phyloP scores from a whole-genome alignment of 1,139 yeast genomes.

The Eremothecium cymbalariae region DNA sequence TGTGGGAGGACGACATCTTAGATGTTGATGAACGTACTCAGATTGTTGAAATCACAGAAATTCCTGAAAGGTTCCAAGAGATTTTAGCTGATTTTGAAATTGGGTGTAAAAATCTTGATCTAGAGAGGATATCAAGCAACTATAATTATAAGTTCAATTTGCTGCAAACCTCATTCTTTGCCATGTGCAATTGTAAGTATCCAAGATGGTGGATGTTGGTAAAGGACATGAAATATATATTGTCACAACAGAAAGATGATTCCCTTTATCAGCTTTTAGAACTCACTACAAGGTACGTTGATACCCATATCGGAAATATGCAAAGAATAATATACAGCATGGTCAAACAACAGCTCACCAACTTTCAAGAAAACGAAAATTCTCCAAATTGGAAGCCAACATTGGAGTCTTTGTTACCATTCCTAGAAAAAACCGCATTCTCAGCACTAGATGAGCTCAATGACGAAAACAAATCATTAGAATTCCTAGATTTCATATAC shows the following conservation, averaged over 20 bases:
- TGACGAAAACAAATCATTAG: slow-evolving; percentile 10
- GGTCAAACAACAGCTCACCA: slow-evolving; percentile 17
- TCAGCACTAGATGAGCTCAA: slow-evolving; percentile 15
- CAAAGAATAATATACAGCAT: slow-evolving; percentile 15
- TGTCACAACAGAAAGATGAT: slow-evolving; percentile 4
- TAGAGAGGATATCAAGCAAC: slow-evolving; percentile 5
- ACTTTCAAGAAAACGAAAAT: slow-evolving; percentile 19
- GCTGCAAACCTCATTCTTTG: slow-evolving; percentile 26
- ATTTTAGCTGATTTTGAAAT: slow-evolving; percentile 14
- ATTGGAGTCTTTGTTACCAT: slow-evolving; percentile 20
- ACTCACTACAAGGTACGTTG: slow-evolving; percentile 17
- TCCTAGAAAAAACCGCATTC: slow-evolving; percentile 16
- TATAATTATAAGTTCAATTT: slow-evolving; percentile 24
- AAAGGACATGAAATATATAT: slow-evolving; percentile 21
- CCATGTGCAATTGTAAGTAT: slow-evolving; percentile 19
- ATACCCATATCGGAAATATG: slow-evolving; percentile 16
- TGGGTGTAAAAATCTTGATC: slow-evolving; percentile 13
- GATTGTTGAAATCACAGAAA: slow-evolving; percentile 13
- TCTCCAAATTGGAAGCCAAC: slow-evolving; percentile 23
- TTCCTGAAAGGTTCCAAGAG: slow-evolving; percentile 15
- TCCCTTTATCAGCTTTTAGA: slow-evolving; percentile 20
- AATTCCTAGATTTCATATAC: slow-evolving; percentile 20
- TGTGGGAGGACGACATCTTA: slow-evolving; percentile 23
- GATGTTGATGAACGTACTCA: slow-evolving; percentile 12
- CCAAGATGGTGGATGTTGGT: slow-evolving; percentile 27